Evolutionary conservation across 2,329 filamentous ascomycete genomes (phyloP), one percentile per base, ranked within the genome.

Genomic region (Juglanconis oblonga): DNA sequence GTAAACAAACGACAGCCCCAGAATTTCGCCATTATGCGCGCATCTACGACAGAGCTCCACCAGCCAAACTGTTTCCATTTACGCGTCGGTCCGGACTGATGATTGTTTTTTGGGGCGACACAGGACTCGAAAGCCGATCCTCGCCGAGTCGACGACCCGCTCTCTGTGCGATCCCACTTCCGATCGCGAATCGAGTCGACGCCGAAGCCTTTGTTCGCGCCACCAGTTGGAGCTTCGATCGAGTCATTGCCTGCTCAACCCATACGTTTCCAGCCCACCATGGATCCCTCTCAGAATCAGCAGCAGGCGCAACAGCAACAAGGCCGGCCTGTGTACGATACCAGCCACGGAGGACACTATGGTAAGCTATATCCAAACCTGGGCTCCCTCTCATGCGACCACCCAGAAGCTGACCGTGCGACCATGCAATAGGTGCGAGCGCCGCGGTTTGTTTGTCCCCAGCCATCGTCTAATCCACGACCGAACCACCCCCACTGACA

Each of bases 331-430:
- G 81, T 84, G n/a, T 92, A 92, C 73, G 89, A 92, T 74, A 85
- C 85, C 54, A 82, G 79, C 67, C 86, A 89, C 71, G 89, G 88
- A 63, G 90, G 90, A 56, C 90, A 92, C 74, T 92, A 92, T 78
- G 89, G 89, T 91, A 77, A 76, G 82, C 73, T 61, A 45, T 57
- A 48, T 45, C 24, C 13, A 11, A 31, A 33, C 36, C 42, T 35
- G 58, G 38, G 49, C 40, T 59, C 57, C 52, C 40, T 52, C 40
- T 61, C 56, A 63, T 66, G 61, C 63, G 61, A 58, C 61, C 58
- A 47, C 32, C 61, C 62, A 58, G 51, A 58, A 40, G 52, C 65
- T 70, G 50, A 68, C 66, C 50, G 48, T 31, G 55, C 51, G 29
- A 48, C 17, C 50, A 55, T 55, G 10, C 33, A 59, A 62, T 70